Conservation (phyloP, 2,329 filamentous ascomycete genomes). For the Stagonosporopsis chrysanthemi region DNA sequence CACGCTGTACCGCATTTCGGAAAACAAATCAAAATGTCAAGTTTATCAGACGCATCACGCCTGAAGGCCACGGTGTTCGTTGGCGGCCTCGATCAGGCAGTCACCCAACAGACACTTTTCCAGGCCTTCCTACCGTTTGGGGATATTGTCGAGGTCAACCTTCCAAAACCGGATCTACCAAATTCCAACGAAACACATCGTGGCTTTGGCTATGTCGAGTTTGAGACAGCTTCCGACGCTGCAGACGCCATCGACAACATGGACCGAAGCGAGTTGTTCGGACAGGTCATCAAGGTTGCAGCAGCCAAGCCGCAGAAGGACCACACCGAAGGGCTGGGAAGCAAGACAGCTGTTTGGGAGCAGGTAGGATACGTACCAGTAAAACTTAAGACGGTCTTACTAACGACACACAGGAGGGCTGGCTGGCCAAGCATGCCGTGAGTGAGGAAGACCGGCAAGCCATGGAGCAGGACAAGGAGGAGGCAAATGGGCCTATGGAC, state of each 20-base stretch:
- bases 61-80: slow-evolving; percentile 94
- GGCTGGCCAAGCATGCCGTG: slow-evolving; percentile 86
- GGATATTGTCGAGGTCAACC: slow-evolving; percentile 87
- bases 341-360: slow-evolving; percentile 95
- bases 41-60: slow-evolving; percentile 82
- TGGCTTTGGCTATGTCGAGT: slow-evolving; percentile 97
- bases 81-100: slow-evolving; percentile 81
- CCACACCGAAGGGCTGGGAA: slow-evolving; percentile 84
- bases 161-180: slow-evolving; percentile 86
- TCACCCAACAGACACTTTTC: slow-evolving; percentile 77
- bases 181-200: slow-evolving; percentile 81
- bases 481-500: slow-evolving; percentile 69
- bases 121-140: slow-evolving; percentile 97
- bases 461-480: slow-evolving; percentile 62
- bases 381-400: neutral
- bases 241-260: slow-evolving; percentile 98
- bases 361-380: slow-evolving; percentile 70
- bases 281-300: slow-evolving; percentile 88
- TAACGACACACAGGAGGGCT: slow-evolving; percentile 74
- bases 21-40: slow-evolving; percentile 26
- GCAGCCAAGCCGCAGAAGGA: slow-evolving; percentile 92
- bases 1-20: neutral
- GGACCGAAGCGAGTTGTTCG: slow-evolving; percentile 96
- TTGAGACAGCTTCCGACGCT: slow-evolving; percentile 83
- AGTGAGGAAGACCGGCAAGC: slow-evolving; percentile 77